phyloP scores from a whole-genome alignment of 345 rosid species.

The Nasturtium officinale region DNA sequence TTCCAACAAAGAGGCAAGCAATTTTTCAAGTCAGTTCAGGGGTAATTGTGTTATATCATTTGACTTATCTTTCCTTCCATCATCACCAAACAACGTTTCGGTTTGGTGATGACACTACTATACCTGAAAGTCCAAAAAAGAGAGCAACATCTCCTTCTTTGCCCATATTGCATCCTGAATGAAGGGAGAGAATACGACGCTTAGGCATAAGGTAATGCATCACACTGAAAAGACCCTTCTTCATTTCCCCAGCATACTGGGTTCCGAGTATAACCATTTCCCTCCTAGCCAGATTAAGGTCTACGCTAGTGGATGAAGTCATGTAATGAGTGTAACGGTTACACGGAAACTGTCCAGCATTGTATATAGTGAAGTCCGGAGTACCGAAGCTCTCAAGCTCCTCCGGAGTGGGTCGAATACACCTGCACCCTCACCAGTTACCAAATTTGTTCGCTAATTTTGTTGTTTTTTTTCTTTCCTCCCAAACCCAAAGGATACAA shows the following conservation, averaged over 20 bases:
- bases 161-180: slow-evolving; percentile 99
- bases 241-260: slow-evolving; percentile 99
- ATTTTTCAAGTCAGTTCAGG: slow-evolving; percentile 17
- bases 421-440: slow-evolving; percentile 93
- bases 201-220: slow-evolving; percentile 99
- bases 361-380: slow-evolving; percentile 98
- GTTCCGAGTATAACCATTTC: slow-evolving; percentile 99
- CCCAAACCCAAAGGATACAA: slow-evolving; percentile 4
- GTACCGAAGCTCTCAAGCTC: slow-evolving; percentile 98
- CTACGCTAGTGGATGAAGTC: slow-evolving; percentile 98
- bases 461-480: slow-evolving; percentile 35
- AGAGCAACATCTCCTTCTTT: slow-evolving; percentile 98
- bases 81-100: slow-evolving; percentile 6
- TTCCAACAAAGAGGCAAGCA: slow-evolving; percentile 28
- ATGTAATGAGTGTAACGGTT: slow-evolving; percentile 97
- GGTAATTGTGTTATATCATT: neutral
- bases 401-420: slow-evolving; percentile 94
- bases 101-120: slow-evolving; percentile 4
- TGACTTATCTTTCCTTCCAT: slow-evolving; percentile 14
- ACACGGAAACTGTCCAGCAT: slow-evolving; percentile 99
- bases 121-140: slow-evolving; percentile 98
- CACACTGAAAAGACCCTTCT: slow-evolving; percentile 97
- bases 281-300: slow-evolving; percentile 84
- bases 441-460: slow-evolving; percentile 56
- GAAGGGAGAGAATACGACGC: slow-evolving; percentile 91